These are phyloP conservation scores for Lactuca saligna DNA, from an alignment of 129 eudicot genomes.

Conservation along the genomic window DNA sequence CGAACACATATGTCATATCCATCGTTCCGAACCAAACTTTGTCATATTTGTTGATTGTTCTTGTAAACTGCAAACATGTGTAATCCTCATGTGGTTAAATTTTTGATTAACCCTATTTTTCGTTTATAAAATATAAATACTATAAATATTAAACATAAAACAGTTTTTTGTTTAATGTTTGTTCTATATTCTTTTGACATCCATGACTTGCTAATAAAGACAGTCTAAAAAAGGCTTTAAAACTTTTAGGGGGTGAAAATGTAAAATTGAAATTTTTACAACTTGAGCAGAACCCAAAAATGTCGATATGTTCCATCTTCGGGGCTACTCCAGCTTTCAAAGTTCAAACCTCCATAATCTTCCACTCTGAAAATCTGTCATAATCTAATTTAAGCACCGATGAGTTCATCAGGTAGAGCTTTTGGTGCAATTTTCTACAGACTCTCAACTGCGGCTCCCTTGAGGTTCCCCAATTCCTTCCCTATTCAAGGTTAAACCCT, in stretches of 20 bases:
- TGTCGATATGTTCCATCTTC: constrained; percentile 5
- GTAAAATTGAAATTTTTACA: not conserved
- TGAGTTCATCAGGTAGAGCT: constrained; percentile 45
- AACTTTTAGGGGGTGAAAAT: not conserved
- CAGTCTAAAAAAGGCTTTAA: too few species aligned
- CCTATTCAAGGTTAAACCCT: constrained; percentile 41
- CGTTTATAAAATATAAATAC: too few species aligned
- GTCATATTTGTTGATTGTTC: too few species aligned
- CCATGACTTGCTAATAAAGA: too few species aligned
- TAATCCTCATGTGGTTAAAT: too few species aligned
- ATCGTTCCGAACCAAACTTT: too few species aligned
- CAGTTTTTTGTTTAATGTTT: too few species aligned
- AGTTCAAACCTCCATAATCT: constrained; percentile 19
- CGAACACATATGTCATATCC: too few species aligned
- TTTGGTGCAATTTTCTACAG: constrained; percentile 48
- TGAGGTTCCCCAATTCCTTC: constrained; percentile 39
- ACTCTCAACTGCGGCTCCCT: constrained; percentile 46
- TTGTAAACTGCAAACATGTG: too few species aligned
- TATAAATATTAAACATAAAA: too few species aligned
- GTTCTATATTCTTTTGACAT: too few species aligned
- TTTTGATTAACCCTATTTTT: too few species aligned
- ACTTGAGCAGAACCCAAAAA: not conserved
- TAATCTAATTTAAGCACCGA: constrained; percentile 19
- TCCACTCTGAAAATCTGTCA: constrained; percentile 1
- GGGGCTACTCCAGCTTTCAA: not conserved